These are phyloP conservation scores for Spathaspora sp. DNA, from an alignment of 805 yeast genomes.

Conservation along the genomic window DNA sequence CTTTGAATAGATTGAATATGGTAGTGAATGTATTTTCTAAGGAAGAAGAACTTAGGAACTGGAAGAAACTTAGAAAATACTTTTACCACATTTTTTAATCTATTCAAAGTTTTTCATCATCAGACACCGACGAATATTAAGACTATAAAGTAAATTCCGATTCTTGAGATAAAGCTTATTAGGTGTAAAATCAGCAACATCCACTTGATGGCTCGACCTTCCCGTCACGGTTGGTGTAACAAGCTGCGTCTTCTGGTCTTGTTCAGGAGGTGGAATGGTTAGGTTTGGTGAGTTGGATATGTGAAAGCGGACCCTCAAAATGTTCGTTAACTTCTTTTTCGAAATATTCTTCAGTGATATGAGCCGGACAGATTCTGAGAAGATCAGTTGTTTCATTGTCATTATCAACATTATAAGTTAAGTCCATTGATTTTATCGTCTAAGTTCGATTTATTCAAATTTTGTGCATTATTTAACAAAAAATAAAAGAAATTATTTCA, in stretches of 20 bases:
- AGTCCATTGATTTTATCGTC: background rate
- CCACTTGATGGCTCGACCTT: slow-evolving; percentile 1
- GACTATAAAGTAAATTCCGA: slow-evolving; percentile 29
- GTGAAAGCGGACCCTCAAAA: too few species aligned
- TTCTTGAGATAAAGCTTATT: slow-evolving; percentile 15
- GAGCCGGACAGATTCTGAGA: too few species aligned
- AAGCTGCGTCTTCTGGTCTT: background rate
- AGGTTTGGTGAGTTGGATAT: slow-evolving; percentile 10
- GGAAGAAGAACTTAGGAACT: too few species aligned
- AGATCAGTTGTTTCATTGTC: too few species aligned
- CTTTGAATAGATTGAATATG: too few species aligned
- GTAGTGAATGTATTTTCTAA: too few species aligned
- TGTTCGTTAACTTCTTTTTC: too few species aligned
- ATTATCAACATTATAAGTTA: too few species aligned
- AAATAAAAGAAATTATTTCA: background rate
- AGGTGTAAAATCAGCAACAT: slow-evolving; percentile 10
- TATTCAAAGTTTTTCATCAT: too few species aligned
- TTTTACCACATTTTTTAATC: too few species aligned
- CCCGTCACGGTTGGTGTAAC: background rate
- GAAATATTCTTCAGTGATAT: too few species aligned
- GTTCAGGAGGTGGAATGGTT: background rate
- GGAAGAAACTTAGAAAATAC: too few species aligned
- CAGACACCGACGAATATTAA: slow-evolving; percentile 30
- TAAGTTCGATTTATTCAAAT: background rate
- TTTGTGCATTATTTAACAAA: background rate